These are phyloP conservation scores for Candida fluviatilis DNA, from an alignment of 805 yeast genomes.

Conservation along the genomic window DNA sequence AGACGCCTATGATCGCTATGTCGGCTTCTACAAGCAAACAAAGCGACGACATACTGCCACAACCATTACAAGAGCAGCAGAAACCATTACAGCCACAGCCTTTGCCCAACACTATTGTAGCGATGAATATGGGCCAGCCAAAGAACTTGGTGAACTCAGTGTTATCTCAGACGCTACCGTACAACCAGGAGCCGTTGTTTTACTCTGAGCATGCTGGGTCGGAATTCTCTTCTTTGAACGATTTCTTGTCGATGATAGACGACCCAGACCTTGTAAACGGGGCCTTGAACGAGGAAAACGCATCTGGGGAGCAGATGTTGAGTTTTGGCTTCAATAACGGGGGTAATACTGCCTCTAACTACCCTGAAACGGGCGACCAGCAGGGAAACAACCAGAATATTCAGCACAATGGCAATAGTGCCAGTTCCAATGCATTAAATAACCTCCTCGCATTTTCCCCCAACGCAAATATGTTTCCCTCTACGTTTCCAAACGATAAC, in stretches of 20 bases:
- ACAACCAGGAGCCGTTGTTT: slow-evolving; percentile 70
- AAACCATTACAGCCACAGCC: slow-evolving; percentile 2
- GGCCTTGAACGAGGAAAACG: slow-evolving; percentile 26
- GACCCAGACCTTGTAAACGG: slow-evolving; percentile 68
- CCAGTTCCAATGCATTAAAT: slow-evolving; percentile 10
- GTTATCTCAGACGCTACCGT: slow-evolving; percentile 38
- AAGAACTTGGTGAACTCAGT: slow-evolving; percentile 20
- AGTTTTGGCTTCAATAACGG: slow-evolving; percentile 16
- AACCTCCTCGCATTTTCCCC: slow-evolving; percentile 29
- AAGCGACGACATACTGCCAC: slow-evolving; percentile 1
- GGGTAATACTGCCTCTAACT: background rate
- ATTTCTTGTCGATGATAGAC: slow-evolving; percentile 84
- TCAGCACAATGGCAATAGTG: slow-evolving; percentile 8
- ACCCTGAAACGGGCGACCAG: background rate
- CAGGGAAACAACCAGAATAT: background rate
- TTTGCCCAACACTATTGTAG: slow-evolving; percentile 6
- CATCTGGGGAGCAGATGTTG: slow-evolving; percentile 16
- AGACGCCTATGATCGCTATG: slow-evolving; percentile 6
- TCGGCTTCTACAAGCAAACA: slow-evolving; percentile 1
- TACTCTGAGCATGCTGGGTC: slow-evolving; percentile 90
- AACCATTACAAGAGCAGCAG: background rate
- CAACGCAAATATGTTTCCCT: slow-evolving; percentile 17
- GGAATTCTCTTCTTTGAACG: slow-evolving; percentile 85
- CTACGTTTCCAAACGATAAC: slow-evolving; percentile 9
- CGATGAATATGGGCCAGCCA: slow-evolving; percentile 6